Percentiles rank a stretch among this genome's conserved stretches.
Conservation (phyloP, 345 rosid species). For the Pistacia atlantica region DNA sequence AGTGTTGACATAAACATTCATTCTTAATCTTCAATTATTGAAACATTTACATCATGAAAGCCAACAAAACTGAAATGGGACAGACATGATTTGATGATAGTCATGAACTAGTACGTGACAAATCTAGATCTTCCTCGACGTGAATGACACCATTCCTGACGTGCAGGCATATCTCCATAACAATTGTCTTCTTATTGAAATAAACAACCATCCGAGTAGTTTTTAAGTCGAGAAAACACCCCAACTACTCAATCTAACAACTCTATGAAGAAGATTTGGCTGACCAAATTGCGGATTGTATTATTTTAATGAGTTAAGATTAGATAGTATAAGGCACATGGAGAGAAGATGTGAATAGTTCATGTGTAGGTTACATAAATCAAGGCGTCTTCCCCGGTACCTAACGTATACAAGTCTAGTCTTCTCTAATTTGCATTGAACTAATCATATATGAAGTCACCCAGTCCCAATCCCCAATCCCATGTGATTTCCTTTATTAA, state of each 20-base stretch:
- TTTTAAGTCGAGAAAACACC: too few relatives aligned
- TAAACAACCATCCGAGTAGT: too few relatives aligned
- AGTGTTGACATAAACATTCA: not conserved
- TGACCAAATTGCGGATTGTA: not conserved
- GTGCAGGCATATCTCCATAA: not conserved
- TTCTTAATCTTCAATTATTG: slow-evolving; percentile 3
- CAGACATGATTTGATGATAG: not conserved
- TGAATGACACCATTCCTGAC: slow-evolving; percentile 1
- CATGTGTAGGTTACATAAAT: slow-evolving; percentile 15
- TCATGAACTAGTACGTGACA: too few relatives aligned
- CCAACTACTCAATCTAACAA: slow-evolving; percentile 7
- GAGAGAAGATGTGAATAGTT: not conserved
- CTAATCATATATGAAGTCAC: too few relatives aligned
- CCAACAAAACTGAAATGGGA: not conserved
- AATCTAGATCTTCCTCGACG: not conserved
- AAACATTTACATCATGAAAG: not conserved
- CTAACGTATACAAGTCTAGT: not conserved
- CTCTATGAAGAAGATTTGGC: not conserved
- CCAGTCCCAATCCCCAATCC: not conserved
- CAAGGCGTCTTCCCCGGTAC: slow-evolving; percentile 25
- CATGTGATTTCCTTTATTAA: too few relatives aligned
- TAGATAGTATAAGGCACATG: not conserved
- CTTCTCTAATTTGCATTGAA: too few relatives aligned
- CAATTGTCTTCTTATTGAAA: too few relatives aligned
- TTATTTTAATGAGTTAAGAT: too few relatives aligned